Base-by-base conservation (phyloP, 345 rosid genomes). In the Aurinia saxatilis region DNA sequence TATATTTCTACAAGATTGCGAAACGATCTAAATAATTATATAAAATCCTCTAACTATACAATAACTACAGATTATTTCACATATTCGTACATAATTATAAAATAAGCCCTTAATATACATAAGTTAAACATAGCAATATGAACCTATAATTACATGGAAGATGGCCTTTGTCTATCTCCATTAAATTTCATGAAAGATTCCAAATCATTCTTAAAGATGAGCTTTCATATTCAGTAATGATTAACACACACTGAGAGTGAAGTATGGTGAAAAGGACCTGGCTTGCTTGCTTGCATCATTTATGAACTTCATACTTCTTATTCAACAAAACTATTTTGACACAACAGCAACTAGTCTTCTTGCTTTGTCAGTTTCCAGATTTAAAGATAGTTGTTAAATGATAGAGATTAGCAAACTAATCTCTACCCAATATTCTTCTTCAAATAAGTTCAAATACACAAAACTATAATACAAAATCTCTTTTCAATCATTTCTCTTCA, bases 321-420 rank as follows among this genome's bases (percentile, higher is more conserved):
- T 49, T 50, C 57, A 62, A 6, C 41, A 37, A 29, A n/a, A 44
- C 65, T 14, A 67, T 67, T 13, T 38, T 6, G 16, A 58, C 29
- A 34, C 45, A 50, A 23, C 27, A 30, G 7, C 50, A 67, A 47
- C 56, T 45, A 7, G 10, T 46, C 56, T 47, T 46, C 39, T 8
- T 37, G 12, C 47, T 40, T 47, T 57, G 23, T 66, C 36, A 6
- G 31, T 27, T 15, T 55, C 18, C 29, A 36, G 6, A 19, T 39
- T 39, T 44, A 9, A 29, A 33, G 40, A 52, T 52, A 54, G 56
- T 52, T 70, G 63, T 47, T 69, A 51, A 48, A 27, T 60, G 49
- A 45, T 29, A 10, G 7, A 40, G 17, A 42, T 49, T 55, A 39
- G 29, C 52, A 59, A 36, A 29, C 63, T 47, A 62, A 54, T 50